phyloP scores from a whole-genome alignment of 164 flowering plant genomes.

The Houttuynia cordata region DNA sequence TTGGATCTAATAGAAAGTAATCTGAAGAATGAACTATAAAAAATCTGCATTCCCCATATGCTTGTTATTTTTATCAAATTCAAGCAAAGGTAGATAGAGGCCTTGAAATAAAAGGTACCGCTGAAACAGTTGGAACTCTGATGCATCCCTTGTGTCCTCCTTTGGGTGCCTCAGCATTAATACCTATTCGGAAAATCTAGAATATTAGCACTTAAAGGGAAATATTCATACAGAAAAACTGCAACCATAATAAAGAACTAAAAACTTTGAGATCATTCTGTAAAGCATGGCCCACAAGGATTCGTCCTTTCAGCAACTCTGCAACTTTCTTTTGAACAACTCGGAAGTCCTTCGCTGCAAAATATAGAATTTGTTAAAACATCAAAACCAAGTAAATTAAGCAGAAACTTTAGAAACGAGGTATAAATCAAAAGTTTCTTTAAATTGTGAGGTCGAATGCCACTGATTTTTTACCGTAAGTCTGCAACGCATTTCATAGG shows the following conservation, averaged over 20 bases:
- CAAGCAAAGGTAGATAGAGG: neutral
- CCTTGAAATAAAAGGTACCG: constrained; percentile 25
- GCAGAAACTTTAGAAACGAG: neutral
- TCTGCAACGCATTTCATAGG: constrained; percentile 82
- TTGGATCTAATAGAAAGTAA: too few species aligned
- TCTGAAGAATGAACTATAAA: neutral
- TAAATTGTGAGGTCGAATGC: constrained; percentile 72
- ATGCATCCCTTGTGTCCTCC: constrained; percentile 68
- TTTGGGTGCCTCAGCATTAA: constrained; percentile 78
- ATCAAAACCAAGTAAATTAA: neutral
- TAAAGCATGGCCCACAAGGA: constrained; percentile 93
- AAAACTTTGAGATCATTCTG: constrained; percentile 78
- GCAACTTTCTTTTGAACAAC: constrained; percentile 68
- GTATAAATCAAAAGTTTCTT: constrained; percentile 45
- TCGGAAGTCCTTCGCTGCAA: constrained; percentile 67
- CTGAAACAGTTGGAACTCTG: constrained; percentile 60
- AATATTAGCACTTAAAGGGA: neutral
- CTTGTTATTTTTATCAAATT: too few species aligned
- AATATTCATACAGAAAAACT: too few species aligned
- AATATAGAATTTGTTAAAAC: neutral
- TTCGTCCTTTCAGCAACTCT: constrained; percentile 64
- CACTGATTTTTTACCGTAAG: constrained; percentile 81
- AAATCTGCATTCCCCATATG: neutral
- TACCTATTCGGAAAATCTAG: constrained; percentile 31
- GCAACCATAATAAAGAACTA: constrained; percentile 1